phyloP scores from a whole-genome alignment of 768 basidiomycete genomes.

The Lanmaoa pseudosensibilis region DNA sequence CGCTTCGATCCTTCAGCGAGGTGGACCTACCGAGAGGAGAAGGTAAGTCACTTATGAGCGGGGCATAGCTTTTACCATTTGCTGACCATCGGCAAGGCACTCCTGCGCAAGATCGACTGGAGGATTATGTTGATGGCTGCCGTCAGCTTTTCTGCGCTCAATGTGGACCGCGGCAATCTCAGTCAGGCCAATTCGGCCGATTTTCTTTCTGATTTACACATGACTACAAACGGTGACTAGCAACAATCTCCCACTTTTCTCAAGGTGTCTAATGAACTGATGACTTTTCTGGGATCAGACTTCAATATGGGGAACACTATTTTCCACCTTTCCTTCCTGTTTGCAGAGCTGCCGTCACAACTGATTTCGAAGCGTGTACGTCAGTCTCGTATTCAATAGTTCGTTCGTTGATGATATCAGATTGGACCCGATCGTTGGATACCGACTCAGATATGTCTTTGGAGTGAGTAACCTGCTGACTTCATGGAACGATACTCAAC shows the following conservation, averaged over 20 bases:
- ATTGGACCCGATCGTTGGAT: constrained; percentile 67
- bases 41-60: constrained; percentile 24
- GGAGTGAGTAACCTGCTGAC: constrained; percentile 34
- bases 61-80: not conserved
- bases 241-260: constrained; percentile 1
- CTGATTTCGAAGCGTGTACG: constrained; percentile 57
- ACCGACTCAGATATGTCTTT: constrained; percentile 55
- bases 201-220: constrained; percentile 53
- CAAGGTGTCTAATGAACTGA: not conserved
- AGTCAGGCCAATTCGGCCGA: constrained; percentile 58
- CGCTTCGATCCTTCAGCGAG: constrained; percentile 56
- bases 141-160: constrained; percentile 57
- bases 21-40: constrained; percentile 62
- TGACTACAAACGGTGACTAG: constrained; percentile 47
- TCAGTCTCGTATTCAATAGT: not conserved
- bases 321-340: constrained; percentile 50
- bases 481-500: not conserved
- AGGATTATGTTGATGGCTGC: constrained; percentile 59
- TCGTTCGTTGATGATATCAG: constrained; percentile 24
- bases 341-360: constrained; percentile 62
- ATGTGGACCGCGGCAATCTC: constrained; percentile 54
- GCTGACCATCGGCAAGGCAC: constrained; percentile 30
- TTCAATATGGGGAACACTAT: constrained; percentile 58
- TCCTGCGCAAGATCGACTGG: constrained; percentile 60
- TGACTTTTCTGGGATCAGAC: constrained; percentile 32